These are phyloP conservation scores for Venturia aucupariae DNA, from an alignment of 2,329 filamentous ascomycete species.

Conservation along the genomic window DNA sequence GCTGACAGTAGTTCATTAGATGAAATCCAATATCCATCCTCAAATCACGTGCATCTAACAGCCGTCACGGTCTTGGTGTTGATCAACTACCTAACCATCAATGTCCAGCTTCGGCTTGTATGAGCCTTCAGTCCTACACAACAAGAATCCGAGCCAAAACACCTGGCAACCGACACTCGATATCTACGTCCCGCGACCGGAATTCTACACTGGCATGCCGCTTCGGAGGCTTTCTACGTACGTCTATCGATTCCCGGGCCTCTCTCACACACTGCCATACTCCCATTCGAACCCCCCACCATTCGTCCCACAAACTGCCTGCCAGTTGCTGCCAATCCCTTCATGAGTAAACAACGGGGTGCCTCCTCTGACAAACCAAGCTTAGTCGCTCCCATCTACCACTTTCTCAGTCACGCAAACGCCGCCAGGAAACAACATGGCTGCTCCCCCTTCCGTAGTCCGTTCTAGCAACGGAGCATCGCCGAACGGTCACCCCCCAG, in stretches of 20 bases:
- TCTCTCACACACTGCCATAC: background rate
- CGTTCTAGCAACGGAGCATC: constrained; percentile 31
- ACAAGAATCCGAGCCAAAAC: background rate
- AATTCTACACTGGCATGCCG: background rate
- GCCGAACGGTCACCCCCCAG: constrained; percentile 20
- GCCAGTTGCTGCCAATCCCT: background rate
- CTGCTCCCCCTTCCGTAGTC: background rate
- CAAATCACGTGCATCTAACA: no score
- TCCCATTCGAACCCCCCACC: background rate
- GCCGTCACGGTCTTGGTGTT: no score
- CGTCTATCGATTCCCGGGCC: background rate
- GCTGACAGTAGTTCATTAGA: no score
- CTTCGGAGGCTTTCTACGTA: background rate
- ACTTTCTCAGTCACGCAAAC: constrained; percentile 1
- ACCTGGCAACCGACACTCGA: background rate
- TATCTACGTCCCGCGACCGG: background rate
- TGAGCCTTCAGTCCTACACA: background rate
- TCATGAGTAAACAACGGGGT: background rate
- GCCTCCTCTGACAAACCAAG: background rate
- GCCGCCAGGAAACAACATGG: constrained; percentile 18
- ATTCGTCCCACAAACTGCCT: background rate
- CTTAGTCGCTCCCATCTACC: background rate
- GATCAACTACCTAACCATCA: no score
- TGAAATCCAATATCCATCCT: no score
- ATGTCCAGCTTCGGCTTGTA: no score